Base-by-base conservation (phyloP, 352 stramenopile genomes). In the Blastocystis sp. region DNA sequence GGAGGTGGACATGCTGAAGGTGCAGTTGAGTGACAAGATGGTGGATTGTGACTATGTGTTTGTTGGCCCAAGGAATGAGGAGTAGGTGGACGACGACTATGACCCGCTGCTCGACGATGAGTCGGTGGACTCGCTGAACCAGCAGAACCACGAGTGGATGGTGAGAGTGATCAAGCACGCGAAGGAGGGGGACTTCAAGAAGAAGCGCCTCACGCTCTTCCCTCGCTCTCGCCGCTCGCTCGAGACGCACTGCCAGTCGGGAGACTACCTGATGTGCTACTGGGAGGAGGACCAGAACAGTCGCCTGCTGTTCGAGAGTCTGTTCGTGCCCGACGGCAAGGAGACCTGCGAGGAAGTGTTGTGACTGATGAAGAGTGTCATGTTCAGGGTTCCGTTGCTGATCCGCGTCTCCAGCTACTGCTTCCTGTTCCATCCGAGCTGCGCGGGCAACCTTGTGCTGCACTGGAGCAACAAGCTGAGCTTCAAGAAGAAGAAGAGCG, bases 391-490 rank as follows among this genome's bases (percentile, higher is more conserved):
- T 10, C 69, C 69, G 40, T 21, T 79, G 9, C 14, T 79, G 21
- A 21, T 79, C 5, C 40, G 69, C 10, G 69, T 79, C 1, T 79
- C 69, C 2, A 62, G 52, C 11, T 79, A 79, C 48, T 79, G 69
- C 38, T 79, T 79, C 43, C 45, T 79, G 23, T 79, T 79, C 40
- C 69, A 62, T 40, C 41, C 69, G 11, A 64, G 10, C 21, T 43
- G 43, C 34, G 7, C 69, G 1, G 69, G 69, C 21, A 79, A 64
- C 10, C 41, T 79, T 2, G 56, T 79, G 2, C 28, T 79, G 9
- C 48, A 79, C 3, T 79, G 69, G 69, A 79, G 52, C 69, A 79
- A 79, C 56, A 79, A 79, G 43, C 69, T 79, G 19, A 79, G 69
- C 38, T 79, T 79, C 38, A 41, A 48, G 40, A 79, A 79, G 48